phyloP scores from a whole-genome alignment of 192 early-diverging fungal species.

The Lunasporangiospora selenospora region DNA sequence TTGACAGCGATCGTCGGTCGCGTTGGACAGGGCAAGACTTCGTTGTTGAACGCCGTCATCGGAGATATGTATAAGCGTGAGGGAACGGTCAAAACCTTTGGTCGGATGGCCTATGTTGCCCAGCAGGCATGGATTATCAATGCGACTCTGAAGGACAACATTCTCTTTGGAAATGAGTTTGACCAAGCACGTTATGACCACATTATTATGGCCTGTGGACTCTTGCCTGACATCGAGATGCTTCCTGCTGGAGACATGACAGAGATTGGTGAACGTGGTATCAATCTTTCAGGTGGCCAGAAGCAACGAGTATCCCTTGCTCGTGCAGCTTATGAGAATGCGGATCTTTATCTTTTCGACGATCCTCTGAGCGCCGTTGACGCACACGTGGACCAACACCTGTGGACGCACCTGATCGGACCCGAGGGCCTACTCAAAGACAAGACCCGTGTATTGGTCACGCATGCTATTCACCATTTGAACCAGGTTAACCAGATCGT shows the following conservation, averaged over 20 bases:
- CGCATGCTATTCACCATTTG: conserved; percentile 79
- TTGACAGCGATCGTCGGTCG: conserved; percentile 83
- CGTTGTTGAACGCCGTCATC: conserved; percentile 57
- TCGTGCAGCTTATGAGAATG: conserved; percentile 84
- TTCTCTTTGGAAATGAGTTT: conserved; percentile 82
- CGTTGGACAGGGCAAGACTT: conserved; percentile 72
- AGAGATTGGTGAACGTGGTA: conserved; percentile 90
- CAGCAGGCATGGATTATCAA: conserved; percentile 93
- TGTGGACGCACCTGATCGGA: conserved; percentile 88
- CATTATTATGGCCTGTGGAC: conserved; percentile 76
- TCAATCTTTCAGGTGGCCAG: conserved; percentile 92
- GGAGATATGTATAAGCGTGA: conserved; percentile 82
- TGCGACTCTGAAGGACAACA: conserved; percentile 87
- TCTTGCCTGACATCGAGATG: conserved; percentile 83
- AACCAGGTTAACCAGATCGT: conserved; percentile 67
- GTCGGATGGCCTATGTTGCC: conserved; percentile 67
- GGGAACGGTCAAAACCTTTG: conserved; percentile 68
- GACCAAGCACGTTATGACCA: conserved; percentile 72
- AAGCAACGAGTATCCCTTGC: conserved; percentile 68
- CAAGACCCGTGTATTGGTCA: conserved; percentile 83
- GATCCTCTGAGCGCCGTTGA: conserved; percentile 65
- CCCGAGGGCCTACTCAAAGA: conserved; percentile 76
- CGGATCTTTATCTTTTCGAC: conserved; percentile 63
- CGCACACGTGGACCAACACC: conserved; percentile 58
- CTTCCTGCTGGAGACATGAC: conserved; percentile 86